Evolutionary conservation across 2,329 filamentous ascomycete species (phyloP), one percentile per base, ranked within the genome.

Genomic region (Drechslera avenae): DNA sequence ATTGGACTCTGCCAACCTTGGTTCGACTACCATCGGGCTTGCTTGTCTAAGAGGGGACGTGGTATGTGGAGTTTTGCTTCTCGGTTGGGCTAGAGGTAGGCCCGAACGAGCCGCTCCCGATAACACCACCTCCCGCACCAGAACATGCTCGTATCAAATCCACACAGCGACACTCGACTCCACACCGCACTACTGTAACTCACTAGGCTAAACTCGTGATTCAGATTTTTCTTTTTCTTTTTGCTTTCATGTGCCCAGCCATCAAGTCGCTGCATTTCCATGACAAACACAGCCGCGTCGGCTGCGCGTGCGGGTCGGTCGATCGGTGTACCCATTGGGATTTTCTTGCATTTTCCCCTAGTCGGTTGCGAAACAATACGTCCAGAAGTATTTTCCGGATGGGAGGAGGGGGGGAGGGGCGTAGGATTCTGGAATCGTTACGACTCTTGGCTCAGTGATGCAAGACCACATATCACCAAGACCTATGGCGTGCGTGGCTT

Each of bases 1-100:
- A 51, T 47, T 47, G 33, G 48, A 36, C 43, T 16, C 32, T 23
- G 28, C 12, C 39, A n/a, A 16, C 26, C 4, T 43, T 42, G 37
- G 39, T 14, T 14, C 21, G 3, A 30, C 48, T 41, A 31, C 28
- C 4, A 13, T 21, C 43, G 23, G 48, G 31, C 32, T 36, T 32
- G 9, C 19, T 32, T 51, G 32, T 28, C 43, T 23, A 31, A 47
- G 30, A 18, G n/a, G n/a, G n/a, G 33, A 47, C 43, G 14, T 9
- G 37, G 31, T 28, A 37, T 26, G 32, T 51, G 43, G 36, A 32
- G 43, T 37, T 47, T 41, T 51, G 48, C 43, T 42, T 51, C 33
- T 51, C 37, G 36, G 32, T 6, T 33, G 14, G 32, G 10, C 32
- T 39, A 46, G 33, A 35, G 12, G n/a, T 32, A 47, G 43, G 43